A percentile compares a stretch with the other conserved stretches of the same genome.
phyloP scores from a whole-genome alignment of 441 rosid species.

The Cnidoscolus chayamansa region DNA sequence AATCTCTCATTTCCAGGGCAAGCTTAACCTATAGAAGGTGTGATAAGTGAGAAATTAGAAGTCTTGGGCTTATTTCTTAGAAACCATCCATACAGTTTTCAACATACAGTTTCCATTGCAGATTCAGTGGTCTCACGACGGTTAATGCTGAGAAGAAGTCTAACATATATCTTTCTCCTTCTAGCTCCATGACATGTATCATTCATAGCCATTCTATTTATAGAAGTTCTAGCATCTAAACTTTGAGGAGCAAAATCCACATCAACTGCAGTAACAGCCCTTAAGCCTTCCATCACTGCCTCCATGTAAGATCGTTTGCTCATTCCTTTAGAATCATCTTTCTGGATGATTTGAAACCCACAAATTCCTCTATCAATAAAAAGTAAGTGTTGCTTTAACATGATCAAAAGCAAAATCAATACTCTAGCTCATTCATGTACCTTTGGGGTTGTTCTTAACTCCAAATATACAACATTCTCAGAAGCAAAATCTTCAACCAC shows the following conservation, averaged over 20 bases:
- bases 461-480: conserved; percentile 57
- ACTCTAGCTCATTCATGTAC: conserved; percentile 30
- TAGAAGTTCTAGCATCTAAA: conserved; percentile 20
- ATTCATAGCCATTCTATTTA: conserved; percentile 22
- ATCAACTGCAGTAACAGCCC: conserved; percentile 53
- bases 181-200: conserved; percentile 35
- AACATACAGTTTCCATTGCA: conserved; percentile 91
- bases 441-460: conserved; percentile 96
- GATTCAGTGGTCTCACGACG: conserved; percentile 84
- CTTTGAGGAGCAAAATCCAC: conserved; percentile 43
- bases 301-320: conserved; percentile 91
- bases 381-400: not conserved
- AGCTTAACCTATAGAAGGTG: conserved; percentile 61
- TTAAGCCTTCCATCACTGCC: conserved; percentile 79
- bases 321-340: conserved; percentile 81
- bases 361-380: conserved; percentile 15
- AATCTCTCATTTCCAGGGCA: conserved; percentile 76
- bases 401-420: not conserved
- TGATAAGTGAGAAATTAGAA: not conserved
- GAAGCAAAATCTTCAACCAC: conserved; percentile 84
- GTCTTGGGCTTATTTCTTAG: not conserved
- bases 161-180: conserved; percentile 69
- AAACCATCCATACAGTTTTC: conserved; percentile 2
- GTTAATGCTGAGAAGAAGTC: conserved; percentile 96
- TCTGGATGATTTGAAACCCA: conserved; percentile 42